phyloP scores from a whole-genome alignment of 2,329 filamentous ascomycete species.

The Intubia oerlemansii region DNA sequence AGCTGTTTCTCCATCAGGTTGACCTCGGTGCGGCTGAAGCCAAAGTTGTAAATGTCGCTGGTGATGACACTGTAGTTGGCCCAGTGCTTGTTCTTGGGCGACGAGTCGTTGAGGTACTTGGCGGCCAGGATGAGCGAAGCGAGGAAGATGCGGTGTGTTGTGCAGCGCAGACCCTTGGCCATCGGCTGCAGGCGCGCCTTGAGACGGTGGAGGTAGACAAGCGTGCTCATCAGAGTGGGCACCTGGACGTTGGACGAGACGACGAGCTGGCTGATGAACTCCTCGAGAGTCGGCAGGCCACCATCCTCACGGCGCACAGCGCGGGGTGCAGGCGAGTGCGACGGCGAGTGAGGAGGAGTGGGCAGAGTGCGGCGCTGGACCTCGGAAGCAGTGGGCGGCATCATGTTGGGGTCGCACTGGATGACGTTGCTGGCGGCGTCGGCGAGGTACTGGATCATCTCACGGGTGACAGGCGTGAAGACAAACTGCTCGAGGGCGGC shows the following conservation, averaged over 20 bases:
- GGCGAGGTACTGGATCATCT: slow-evolving; percentile 63
- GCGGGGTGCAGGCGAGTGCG: slow-evolving; percentile 20
- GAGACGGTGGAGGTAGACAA: slow-evolving; percentile 80
- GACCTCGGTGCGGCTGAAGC: slow-evolving; percentile 86
- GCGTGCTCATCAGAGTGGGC: slow-evolving; percentile 86
- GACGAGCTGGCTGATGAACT: slow-evolving; percentile 82
- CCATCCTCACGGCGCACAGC: slow-evolving; percentile 24
- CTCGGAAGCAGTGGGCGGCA: slow-evolving; percentile 20
- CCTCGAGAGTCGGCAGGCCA: slow-evolving; percentile 58
- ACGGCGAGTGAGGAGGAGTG: slow-evolving; percentile 22
- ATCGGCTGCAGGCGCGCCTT: slow-evolving; percentile 74
- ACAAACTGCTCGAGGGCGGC: slow-evolving; percentile 63
- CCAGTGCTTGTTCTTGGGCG: slow-evolving; percentile 99
- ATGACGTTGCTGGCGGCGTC: slow-evolving; percentile 58
- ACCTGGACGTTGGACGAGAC: slow-evolving; percentile 91
- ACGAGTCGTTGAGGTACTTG: slow-evolving; percentile 97
- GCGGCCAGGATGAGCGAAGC: slow-evolving; percentile 68
- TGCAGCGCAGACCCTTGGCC: slow-evolving; percentile 90
- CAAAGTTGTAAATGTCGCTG: slow-evolving; percentile 45
- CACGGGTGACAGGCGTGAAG: slow-evolving; percentile 49
- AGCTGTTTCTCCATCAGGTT: slow-evolving; percentile 99
- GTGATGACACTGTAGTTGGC: slow-evolving; percentile 73
- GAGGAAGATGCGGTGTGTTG: slow-evolving; percentile 92
- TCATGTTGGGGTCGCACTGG: slow-evolving; percentile 46
- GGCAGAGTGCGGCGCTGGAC: slow-evolving; percentile 12